Base-by-base conservation (phyloP, 2,329 filamentous ascomycete genomes). In the Trematosphaeria pertusa region DNA sequence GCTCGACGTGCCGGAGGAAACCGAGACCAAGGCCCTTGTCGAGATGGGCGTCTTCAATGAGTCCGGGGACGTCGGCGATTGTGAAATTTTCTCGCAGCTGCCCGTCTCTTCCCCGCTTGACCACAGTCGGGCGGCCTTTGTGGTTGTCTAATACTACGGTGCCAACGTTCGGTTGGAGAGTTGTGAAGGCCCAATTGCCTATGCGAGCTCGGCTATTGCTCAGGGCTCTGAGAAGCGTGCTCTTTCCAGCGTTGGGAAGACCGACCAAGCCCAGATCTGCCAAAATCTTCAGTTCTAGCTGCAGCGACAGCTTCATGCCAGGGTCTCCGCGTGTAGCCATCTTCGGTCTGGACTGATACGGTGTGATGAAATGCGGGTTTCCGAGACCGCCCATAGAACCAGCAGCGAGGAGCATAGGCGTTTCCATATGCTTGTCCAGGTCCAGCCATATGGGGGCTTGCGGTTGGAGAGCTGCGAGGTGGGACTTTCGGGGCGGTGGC, bases 101-200 rank as follows among this genome's bases (percentile, higher is more conserved):
- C 36, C 80, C 74, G 70, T 78, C 69, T 60, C 73, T 61, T 64
- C 67, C 56, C 62, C 73, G 62, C 54, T 74, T 75, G 36, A 78
- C 71, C 26, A 84, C 67, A 5, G 74, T 52, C 1, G 91, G 90
- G 0, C 89, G 84, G 2, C 92, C 91, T 47, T 85, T 86, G 75
- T 94, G 84, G 67, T 92, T 84, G 71, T 99, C 94, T 9, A 99
- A 82, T 11, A 97, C 87, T 5, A 99, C 91, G 0, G 94, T 99
- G 39, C 94, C 94, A 43, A 99, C 95, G 59, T 96, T 97, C 2
- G 94, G 94, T 59, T 92, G 87, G 7, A 99, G 79, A 0, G 94
- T 99, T 3, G 94, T 99, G 70, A 99, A 99, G 8, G 91, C 93
- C 94, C 94, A 99, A 69, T 89, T 87, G 31, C 94, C 94, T 4